Conservation (phyloP, 768 basidiomycete species). For the Hebeloma cylindrosporum region DNA sequence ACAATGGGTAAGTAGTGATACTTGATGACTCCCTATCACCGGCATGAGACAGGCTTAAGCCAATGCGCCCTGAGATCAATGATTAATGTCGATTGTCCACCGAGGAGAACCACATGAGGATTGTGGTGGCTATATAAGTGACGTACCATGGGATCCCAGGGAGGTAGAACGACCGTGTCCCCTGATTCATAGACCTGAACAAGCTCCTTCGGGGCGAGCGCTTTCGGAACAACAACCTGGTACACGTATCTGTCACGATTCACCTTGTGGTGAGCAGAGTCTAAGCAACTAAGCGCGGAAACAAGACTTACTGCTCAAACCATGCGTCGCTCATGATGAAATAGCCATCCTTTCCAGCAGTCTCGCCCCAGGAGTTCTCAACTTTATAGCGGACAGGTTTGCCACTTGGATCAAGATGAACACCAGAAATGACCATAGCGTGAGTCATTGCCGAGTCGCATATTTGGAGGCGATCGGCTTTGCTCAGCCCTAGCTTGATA, state of each 20-base stretch:
- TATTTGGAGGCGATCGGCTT: conserved; percentile 80
- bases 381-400: conserved; percentile 91
- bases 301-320: conserved; percentile 82
- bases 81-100: no score
- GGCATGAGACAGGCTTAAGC: conserved; percentile 9
- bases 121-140: not conserved
- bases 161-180: conserved; percentile 66
- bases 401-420: conserved; percentile 76
- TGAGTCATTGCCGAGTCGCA: conserved; percentile 93
- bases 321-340: conserved; percentile 91
- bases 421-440: conserved; percentile 92
- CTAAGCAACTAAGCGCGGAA: conserved; percentile 5
- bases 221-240: conserved; percentile 87
- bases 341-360: conserved; percentile 78
- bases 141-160: conserved; percentile 90
- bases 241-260: conserved; percentile 68
- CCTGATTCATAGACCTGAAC: conserved; percentile 75
- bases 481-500: conserved; percentile 75
- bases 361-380: conserved; percentile 93
- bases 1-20: not conserved
- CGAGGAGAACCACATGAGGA: not conserved
- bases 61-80: conserved; percentile 20
- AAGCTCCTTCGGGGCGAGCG: conserved; percentile 77
- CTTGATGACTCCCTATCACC: not conserved
- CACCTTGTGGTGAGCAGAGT: not conserved